Base-by-base conservation (phyloP, 495 filamentous ascomycete genomes). In the Aspergillus affinis region DNA sequence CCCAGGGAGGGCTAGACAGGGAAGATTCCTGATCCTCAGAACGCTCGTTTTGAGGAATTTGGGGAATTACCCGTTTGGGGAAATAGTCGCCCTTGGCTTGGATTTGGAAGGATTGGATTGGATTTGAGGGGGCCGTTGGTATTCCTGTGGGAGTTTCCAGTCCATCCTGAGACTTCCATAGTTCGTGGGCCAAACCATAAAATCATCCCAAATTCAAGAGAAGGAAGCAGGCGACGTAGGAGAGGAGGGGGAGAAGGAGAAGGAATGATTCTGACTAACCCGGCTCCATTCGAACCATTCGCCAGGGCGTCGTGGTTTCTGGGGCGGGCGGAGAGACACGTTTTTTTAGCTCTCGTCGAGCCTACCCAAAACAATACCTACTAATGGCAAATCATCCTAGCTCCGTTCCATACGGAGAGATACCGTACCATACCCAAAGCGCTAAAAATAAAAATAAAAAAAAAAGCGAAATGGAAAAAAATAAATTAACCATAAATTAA, bases 311-410 rank as follows among this genome's bases (percentile, higher is more conserved):
- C 2, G 27, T 18, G 29, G 29, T 27, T 48, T 41, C 51, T 32
- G 48, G 41, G 44, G 54, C 30, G 21, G 30, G 59, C 59, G 53
- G 59, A 57, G 59, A 57, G 57, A 29, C 54, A 63, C 57, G 61
- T 63, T 63, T 55, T 63, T 61, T 65, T 61, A 61, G 51, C 55
- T 61, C 55, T 65, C 55, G 63, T 65, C 51, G 59, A 65, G 52
- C 44, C 51, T 60, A 59, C 51, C 54, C 17, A 57, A 61, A 66
- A 52, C 13, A 46, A 59, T 59, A 23, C 12, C 13, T 41, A 13
- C 56, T 60, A 58, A 51, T 58, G 57, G 54, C 55, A 49, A 60
- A 59, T 57, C 60, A 60, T 61, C 55, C 23, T 54, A 49, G 30
- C 4, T 20, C 26, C 27, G 27, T 53, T 41, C 36, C 36, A 41